These are phyloP conservation scores for Vanderwaltozyma tropicalis DNA, from an alignment of 805 yeast genomes.

Conservation along the genomic window DNA sequence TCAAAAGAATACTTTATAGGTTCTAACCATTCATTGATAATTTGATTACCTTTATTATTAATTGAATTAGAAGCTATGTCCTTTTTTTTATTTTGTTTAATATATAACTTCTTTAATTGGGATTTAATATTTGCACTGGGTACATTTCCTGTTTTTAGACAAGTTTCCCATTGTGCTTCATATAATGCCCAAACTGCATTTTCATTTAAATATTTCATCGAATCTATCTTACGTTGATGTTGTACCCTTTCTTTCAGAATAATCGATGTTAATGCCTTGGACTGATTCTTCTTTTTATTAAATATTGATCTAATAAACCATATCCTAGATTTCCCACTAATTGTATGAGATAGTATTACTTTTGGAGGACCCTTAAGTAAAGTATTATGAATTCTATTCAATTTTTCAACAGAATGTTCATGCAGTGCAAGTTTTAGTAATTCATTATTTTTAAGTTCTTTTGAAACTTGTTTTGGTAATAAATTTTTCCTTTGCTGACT, in stretches of 20 bases:
- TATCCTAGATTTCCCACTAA: slow-evolving; percentile 17
- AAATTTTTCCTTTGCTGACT: slow-evolving; percentile 6
- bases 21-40: slow-evolving; percentile 19
- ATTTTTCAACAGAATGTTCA: slow-evolving; percentile 9
- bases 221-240: slow-evolving; percentile 16
- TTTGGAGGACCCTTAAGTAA: slow-evolving; percentile 21
- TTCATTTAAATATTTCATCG: slow-evolving; percentile 8
- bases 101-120: not conserved
- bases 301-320: slow-evolving; percentile 26
- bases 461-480: slow-evolving; percentile 11
- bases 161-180: slow-evolving; percentile 27
- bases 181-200: slow-evolving; percentile 19
- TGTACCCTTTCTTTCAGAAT: slow-evolving; percentile 14
- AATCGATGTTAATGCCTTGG: slow-evolving; percentile 14
- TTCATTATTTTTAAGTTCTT: slow-evolving; percentile 9
- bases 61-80: no score
- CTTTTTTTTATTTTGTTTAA: not conserved
- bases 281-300: slow-evolving; percentile 21
- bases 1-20: slow-evolving; percentile 14
- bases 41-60: no score
- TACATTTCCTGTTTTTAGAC: slow-evolving; percentile 4
- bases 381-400: slow-evolving; percentile 12
- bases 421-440: slow-evolving; percentile 24
- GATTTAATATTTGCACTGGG: not conserved
- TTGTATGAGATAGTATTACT: slow-evolving; percentile 14